Evolutionary conservation across 257 asterid genomes (phyloP).

Genomic region (Vinca minor): DNA sequence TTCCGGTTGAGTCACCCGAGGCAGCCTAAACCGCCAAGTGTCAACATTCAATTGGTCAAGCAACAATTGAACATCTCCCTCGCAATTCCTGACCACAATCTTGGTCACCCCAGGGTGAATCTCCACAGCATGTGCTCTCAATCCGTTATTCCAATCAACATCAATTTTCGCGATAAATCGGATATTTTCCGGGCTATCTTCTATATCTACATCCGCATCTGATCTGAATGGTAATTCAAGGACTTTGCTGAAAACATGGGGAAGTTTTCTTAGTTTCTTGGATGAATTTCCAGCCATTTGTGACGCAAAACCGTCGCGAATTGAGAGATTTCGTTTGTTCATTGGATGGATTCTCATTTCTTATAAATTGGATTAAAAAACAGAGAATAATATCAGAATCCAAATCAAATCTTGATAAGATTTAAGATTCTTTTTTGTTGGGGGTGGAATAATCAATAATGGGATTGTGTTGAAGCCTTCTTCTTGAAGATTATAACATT

Average conservation of each 20-base stretch:
- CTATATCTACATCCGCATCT: conserved; percentile 54
- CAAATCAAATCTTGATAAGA: conserved; percentile 22
- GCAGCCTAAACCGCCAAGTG: conserved; percentile 59
- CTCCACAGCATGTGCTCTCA: conserved; percentile 55
- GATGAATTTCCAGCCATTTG: conserved; percentile 24
- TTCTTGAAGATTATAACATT: conserved; percentile 3
- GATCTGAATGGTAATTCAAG: conserved; percentile 54
- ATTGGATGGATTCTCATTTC: conserved; percentile 26
- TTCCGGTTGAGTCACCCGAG: conserved; percentile 40
- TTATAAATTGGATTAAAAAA: conserved; percentile 5
- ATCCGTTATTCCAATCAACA: too few species aligned
- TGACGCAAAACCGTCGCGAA: conserved; percentile 11
- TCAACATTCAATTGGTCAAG: conserved; percentile 46
- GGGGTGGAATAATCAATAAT: too few species aligned
- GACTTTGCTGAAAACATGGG: conserved; percentile 67
- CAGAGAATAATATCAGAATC: conserved; percentile 21
- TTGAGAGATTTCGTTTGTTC: conserved; percentile 20
- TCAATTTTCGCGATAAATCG: conserved; percentile 35
- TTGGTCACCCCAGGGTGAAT: conserved; percentile 63
- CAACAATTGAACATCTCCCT: conserved; percentile 18
- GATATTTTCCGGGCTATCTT: conserved; percentile 43
- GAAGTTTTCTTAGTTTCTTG: conserved; percentile 52
- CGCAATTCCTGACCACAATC: conserved; percentile 43
- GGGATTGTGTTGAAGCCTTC: conserved; percentile 5
- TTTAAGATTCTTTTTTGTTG: conserved; percentile 18